Evolutionary conservation across 2,329 filamentous ascomycete genomes (phyloP).

Genomic region (Penicillium freii): DNA sequence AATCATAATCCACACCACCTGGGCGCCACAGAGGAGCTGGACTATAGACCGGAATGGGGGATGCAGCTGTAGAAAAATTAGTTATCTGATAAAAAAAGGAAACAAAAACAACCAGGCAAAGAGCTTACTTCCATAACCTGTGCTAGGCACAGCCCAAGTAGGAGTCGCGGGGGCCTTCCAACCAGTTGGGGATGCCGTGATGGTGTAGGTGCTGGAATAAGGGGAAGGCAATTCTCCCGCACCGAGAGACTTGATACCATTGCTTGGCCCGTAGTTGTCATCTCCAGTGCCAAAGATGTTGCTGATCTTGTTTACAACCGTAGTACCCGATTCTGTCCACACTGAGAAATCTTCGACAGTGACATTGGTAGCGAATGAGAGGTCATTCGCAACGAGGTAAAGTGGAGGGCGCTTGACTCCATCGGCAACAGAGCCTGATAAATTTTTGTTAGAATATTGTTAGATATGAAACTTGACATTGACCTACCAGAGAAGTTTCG

Average conservation of each 20-base stretch:
- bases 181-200: slow-evolving; percentile 30
- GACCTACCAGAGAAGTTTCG: slow-evolving; percentile 23
- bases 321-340: slow-evolving; percentile 31
- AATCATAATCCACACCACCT: slow-evolving; percentile 29
- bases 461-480: background rate
- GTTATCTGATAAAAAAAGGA: background rate
- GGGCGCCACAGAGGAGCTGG: slow-evolving; percentile 36
- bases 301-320: slow-evolving; percentile 35
- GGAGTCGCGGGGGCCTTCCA: slow-evolving; percentile 30
- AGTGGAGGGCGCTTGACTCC: slow-evolving; percentile 31
- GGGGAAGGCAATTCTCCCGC: background rate
- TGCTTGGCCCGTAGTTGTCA: slow-evolving; percentile 21
- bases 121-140: slow-evolving; percentile 32
- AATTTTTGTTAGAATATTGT: background rate
- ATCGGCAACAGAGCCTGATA: slow-evolving; percentile 32
- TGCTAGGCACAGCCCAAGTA: slow-evolving; percentile 32
- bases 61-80: slow-evolving; percentile 1
- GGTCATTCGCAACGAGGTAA: slow-evolving; percentile 34
- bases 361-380: slow-evolving; percentile 33
- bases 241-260: background rate
- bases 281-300: slow-evolving; percentile 38
- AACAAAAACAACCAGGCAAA: background rate
- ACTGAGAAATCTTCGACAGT: slow-evolving; percentile 35
- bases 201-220: slow-evolving; percentile 25
- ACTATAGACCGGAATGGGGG: slow-evolving; percentile 32